Percentiles rank a stretch among this genome's conserved stretches.
Conservation (phyloP, 1,139 yeast genomes). For the Taphrina deformans region DNA sequence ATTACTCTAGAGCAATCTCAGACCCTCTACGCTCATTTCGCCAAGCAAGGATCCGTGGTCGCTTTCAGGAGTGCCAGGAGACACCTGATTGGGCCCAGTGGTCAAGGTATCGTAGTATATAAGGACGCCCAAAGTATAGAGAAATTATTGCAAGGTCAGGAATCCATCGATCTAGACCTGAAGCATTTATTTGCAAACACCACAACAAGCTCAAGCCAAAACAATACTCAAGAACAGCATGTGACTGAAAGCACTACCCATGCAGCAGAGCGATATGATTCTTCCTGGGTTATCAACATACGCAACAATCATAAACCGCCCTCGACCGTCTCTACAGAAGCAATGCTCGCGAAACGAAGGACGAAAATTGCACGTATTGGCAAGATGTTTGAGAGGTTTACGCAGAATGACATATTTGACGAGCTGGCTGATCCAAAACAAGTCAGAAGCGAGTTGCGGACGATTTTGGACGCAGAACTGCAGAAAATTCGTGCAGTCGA, state of each 20-base stretch:
- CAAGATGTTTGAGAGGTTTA: background rate
- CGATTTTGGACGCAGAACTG: constrained; percentile 38
- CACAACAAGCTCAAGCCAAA: background rate
- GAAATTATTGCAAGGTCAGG: background rate
- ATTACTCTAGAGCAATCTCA: constrained; percentile 17
- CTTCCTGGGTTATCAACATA: background rate
- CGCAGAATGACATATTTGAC: background rate
- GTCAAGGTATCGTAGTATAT: constrained; percentile 26
- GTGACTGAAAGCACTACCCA: no score
- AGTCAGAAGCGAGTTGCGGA: constrained; percentile 41
- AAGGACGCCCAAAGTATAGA: background rate
- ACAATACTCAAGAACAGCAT: background rate
- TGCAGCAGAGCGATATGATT: background rate
- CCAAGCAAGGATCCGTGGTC: constrained; percentile 4
- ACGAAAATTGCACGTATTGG: background rate
- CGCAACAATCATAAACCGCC: background rate
- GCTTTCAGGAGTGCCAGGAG: constrained; percentile 7
- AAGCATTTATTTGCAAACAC: background rate
- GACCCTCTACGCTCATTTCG: background rate
- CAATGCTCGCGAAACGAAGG: constrained; percentile 1
- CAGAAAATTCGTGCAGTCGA: constrained; percentile 35
- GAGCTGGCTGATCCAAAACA: no score
- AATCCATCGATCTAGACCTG: background rate
- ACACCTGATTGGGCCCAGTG: constrained; percentile 7
- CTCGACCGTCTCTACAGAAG: background rate